Evolutionary conservation across 257 asterid genomes (phyloP).

Genomic region (Solanum bulbocastanum): DNA sequence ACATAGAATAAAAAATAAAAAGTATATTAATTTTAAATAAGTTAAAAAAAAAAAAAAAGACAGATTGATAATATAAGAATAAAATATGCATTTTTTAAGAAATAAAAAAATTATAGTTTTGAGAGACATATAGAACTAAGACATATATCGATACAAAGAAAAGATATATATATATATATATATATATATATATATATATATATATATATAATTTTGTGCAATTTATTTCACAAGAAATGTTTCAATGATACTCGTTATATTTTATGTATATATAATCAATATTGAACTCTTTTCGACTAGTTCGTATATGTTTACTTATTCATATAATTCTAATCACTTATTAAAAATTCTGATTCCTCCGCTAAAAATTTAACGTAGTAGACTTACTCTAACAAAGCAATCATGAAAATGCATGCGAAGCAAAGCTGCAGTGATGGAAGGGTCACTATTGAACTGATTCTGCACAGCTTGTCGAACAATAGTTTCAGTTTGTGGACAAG

Average conservation of each 20-base stretch:
- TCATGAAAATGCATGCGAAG: slow-evolving; percentile 87
- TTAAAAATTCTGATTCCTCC: background rate
- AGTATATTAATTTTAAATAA: too few species aligned
- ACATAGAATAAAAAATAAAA: background rate
- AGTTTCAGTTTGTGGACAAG: slow-evolving; percentile 47
- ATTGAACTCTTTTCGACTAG: background rate
- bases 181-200: too few species aligned
- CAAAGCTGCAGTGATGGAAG: slow-evolving; percentile 58
- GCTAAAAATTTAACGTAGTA: background rate
- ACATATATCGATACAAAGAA: background rate
- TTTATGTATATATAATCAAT: background rate
- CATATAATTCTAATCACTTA: background rate
- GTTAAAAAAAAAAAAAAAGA: background rate
- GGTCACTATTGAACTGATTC: slow-evolving; percentile 33
- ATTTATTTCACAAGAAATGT: background rate
- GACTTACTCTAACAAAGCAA: slow-evolving; percentile 60
- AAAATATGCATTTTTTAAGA: background rate
- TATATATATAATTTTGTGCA: background rate
- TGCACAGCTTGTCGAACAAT: slow-evolving; percentile 40
- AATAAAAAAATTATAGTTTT: too few species aligned
- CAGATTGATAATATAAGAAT: background rate
- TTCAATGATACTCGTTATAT: too few species aligned
- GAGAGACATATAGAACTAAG: background rate
- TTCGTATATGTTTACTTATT: too few species aligned
- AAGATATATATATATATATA: too few species aligned